A percentile compares a stretch with the other conserved stretches of the same genome.
phyloP scores from a whole-genome alignment of 2,329 filamentous ascomycete genomes.

The Immersiporthe knoxdaviesiana region DNA sequence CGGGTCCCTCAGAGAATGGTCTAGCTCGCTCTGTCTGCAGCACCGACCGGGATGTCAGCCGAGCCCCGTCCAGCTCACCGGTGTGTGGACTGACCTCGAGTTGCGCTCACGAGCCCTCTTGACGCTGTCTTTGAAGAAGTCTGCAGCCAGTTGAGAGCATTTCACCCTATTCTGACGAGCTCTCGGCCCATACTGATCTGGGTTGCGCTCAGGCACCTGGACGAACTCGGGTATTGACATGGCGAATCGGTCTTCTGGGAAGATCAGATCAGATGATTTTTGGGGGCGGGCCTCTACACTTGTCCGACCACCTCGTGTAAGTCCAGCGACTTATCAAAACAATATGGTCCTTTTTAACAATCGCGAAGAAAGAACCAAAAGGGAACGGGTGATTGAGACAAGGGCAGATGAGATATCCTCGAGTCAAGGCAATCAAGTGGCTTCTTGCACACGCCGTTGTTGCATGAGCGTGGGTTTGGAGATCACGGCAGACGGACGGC shows the following conservation, averaged over 20 bases:
- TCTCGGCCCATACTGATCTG: slow-evolving; percentile 55
- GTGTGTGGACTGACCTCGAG: slow-evolving; percentile 56
- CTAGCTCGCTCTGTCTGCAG: slow-evolving; percentile 68
- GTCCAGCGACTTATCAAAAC: neutral
- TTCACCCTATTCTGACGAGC: slow-evolving; percentile 45
- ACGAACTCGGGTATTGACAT: slow-evolving; percentile 23
- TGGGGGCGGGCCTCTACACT: neutral
- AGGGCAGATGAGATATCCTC: neutral
- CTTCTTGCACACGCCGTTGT: neutral
- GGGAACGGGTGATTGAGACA: neutral
- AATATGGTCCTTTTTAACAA: neutral
- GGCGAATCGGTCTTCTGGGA: neutral
- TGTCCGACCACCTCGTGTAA: neutral
- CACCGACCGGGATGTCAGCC: neutral
- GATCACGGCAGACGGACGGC: neutral
- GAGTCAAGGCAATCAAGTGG: neutral
- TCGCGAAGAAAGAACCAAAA: neutral
- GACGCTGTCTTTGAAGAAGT: slow-evolving; percentile 80
- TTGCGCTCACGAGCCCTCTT: slow-evolving; percentile 75
- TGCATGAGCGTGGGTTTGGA: neutral
- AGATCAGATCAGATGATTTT: neutral
- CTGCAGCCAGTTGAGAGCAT: slow-evolving; percentile 54
- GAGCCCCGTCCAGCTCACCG: neutral
- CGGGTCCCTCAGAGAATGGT: slow-evolving; percentile 50
- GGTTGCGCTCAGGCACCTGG: slow-evolving; percentile 64